Percentiles rank a stretch among this genome's conserved stretches.
Conservation (phyloP, 257 asterid species). For the Buddleja alternifolia region DNA sequence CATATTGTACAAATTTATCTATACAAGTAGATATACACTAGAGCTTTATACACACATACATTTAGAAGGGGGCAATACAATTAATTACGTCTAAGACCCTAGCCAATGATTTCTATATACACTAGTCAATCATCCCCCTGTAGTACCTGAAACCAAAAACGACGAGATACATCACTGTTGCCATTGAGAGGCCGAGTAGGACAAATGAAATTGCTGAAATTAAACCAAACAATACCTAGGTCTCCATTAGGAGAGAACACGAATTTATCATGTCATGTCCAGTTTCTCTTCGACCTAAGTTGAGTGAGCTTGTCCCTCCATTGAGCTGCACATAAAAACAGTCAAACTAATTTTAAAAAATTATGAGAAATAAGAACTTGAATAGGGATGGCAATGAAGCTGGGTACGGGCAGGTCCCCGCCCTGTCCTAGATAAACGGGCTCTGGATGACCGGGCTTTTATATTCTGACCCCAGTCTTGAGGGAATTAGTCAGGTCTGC, state of each 20-base stretch:
- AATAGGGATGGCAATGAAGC: no score
- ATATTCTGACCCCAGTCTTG: no score
- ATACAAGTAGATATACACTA: conserved; percentile 31
- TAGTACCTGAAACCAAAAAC: conserved; percentile 29
- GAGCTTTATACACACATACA: conserved; percentile 23
- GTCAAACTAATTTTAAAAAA: neutral
- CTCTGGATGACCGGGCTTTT: no score
- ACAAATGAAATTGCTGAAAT: neutral
- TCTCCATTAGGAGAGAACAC: neutral
- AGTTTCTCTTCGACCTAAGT: conserved; percentile 80
- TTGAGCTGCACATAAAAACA: conserved; percentile 52
- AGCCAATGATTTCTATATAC: conserved; percentile 36
- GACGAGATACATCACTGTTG: neutral
- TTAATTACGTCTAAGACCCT: conserved; percentile 12
- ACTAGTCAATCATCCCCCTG: conserved; percentile 28
- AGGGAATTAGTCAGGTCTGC: no score
- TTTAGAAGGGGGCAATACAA: conserved; percentile 3
- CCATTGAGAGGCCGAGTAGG: neutral
- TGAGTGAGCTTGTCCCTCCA: conserved; percentile 93
- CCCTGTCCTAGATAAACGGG: no score
- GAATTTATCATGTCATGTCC: conserved; percentile 47
- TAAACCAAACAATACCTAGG: conserved; percentile 10
- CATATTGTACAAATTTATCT: conserved; percentile 15
- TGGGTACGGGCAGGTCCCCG: no score
- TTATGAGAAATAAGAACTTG: neutral